Conservation (phyloP, 805 yeast species). For the Metschnikowia vanudenii region DNA sequence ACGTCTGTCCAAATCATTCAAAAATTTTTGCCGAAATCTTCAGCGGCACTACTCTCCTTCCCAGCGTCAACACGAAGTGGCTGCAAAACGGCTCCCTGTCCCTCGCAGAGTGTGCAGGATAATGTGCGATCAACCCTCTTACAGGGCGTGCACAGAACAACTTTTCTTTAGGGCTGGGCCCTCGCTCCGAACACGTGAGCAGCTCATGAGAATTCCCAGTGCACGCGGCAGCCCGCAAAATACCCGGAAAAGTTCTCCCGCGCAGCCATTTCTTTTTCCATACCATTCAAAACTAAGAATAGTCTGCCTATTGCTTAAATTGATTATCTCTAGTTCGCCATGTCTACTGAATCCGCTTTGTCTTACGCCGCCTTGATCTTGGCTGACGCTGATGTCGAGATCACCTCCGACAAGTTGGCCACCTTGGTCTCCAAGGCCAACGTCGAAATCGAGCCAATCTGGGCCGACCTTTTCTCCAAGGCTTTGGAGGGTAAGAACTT, state of each 20-base stretch:
- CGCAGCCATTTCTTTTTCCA: conserved; percentile 5
- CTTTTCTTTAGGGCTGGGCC: conserved; percentile 11
- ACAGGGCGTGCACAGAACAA: not conserved
- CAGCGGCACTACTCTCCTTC: too few relatives aligned
- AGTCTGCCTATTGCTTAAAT: conserved; percentile 51
- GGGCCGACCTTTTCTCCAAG: conserved; percentile 49
- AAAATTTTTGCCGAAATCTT: too few relatives aligned
- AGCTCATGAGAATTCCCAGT: not conserved
- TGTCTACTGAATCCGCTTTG: conserved; percentile 50
- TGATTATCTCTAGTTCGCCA: conserved; percentile 49
- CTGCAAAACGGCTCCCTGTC: not conserved
- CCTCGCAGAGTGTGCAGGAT: not conserved
- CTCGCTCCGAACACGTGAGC: conserved; percentile 17
- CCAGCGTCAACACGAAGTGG: too few relatives aligned
- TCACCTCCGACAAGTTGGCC: conserved; percentile 44
- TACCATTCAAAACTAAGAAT: conserved; percentile 39
- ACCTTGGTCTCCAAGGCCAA: conserved; percentile 42
- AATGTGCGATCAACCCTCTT: not conserved
- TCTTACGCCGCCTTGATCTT: conserved; percentile 52
- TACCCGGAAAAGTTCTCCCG: conserved; percentile 13
- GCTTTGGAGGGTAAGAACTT: conserved; percentile 48
- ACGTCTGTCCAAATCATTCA: too few relatives aligned
- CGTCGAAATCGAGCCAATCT: conserved; percentile 45
- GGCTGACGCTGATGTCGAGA: conserved; percentile 48
- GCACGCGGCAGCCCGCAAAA: not conserved